These are phyloP conservation scores for Solanum tarapatanum DNA, from an alignment of 257 asterid genomes.

Conservation along the genomic window DNA sequence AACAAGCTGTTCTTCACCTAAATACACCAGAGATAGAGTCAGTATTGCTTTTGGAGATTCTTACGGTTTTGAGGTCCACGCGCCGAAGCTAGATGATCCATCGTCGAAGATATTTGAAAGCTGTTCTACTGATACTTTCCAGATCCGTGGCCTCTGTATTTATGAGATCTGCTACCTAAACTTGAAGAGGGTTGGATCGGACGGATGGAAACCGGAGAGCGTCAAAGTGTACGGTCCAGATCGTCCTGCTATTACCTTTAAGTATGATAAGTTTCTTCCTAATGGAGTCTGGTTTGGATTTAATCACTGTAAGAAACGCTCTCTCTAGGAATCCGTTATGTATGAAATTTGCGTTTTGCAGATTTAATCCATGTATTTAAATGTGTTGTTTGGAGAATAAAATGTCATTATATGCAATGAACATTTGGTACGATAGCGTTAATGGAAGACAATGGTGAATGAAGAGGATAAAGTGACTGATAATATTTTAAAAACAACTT, in stretches of 20 bases:
- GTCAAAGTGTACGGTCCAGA: conserved; percentile 20
- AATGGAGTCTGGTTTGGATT: conserved; percentile 28
- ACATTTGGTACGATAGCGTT: neutral
- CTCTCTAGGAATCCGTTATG: neutral
- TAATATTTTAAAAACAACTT: neutral
- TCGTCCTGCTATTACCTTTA: conserved; percentile 4
- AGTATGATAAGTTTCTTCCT: conserved; percentile 13
- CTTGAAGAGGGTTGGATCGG: conserved; percentile 32
- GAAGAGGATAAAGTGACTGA: neutral
- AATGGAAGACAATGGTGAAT: neutral
- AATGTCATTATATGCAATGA: neutral
- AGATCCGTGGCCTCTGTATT: conserved; percentile 18
- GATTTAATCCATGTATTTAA: neutral
- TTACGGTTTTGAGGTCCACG: conserved; percentile 28
- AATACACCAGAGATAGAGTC: conserved; percentile 27
- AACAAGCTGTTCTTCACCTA: conserved; percentile 35
- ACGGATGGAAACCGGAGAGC: conserved; percentile 36
- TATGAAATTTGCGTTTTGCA: neutral
- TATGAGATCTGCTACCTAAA: conserved; percentile 19
- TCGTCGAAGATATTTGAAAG: conserved; percentile 19
- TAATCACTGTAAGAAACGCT: conserved; percentile 5
- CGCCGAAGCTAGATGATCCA: conserved; percentile 22
- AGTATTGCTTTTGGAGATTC: conserved; percentile 39
- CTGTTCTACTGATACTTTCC: conserved; percentile 28
- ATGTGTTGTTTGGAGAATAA: neutral